phyloP scores from a whole-genome alignment of 2,329 filamentous ascomycete genomes.

The Monosporascus sp. region DNA sequence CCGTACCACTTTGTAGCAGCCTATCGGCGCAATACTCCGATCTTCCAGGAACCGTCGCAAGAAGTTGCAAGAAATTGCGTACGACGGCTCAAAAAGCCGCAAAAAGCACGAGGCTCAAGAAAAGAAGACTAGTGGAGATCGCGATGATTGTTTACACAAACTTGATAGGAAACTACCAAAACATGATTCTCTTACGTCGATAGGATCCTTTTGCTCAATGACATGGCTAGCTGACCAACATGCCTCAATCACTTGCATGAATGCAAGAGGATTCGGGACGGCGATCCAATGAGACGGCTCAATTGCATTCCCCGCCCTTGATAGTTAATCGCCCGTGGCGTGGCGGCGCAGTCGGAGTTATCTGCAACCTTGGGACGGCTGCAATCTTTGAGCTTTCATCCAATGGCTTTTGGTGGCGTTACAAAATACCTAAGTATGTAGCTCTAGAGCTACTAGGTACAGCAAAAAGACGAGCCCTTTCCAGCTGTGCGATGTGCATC shows the following conservation, averaged over 20 bases:
- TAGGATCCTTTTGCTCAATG: background rate
- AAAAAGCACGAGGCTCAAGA: background rate
- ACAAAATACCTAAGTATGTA: too few species aligned
- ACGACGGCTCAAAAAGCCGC: background rate
- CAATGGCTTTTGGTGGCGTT: too few species aligned
- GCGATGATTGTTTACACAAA: too few species aligned
- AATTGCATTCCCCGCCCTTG: background rate
- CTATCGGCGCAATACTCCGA: background rate
- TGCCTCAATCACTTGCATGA: background rate
- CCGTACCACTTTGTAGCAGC: background rate
- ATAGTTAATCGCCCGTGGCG: background rate
- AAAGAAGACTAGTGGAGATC: too few species aligned
- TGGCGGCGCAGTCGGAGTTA: background rate
- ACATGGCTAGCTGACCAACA: background rate
- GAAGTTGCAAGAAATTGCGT: background rate
- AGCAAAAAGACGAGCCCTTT: too few species aligned
- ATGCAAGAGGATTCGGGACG: background rate
- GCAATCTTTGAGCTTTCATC: too few species aligned
- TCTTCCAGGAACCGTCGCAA: background rate
- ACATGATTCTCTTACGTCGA: too few species aligned
- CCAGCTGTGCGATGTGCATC: too few species aligned
- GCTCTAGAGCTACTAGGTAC: too few species aligned
- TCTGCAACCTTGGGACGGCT: background rate
- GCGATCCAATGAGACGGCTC: background rate
- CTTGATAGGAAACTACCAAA: too few species aligned